A percentile compares a stretch with the other conserved stretches of the same genome.
Conservation (phyloP, 1,139 yeast species). For the Diutina neorugosa region DNA sequence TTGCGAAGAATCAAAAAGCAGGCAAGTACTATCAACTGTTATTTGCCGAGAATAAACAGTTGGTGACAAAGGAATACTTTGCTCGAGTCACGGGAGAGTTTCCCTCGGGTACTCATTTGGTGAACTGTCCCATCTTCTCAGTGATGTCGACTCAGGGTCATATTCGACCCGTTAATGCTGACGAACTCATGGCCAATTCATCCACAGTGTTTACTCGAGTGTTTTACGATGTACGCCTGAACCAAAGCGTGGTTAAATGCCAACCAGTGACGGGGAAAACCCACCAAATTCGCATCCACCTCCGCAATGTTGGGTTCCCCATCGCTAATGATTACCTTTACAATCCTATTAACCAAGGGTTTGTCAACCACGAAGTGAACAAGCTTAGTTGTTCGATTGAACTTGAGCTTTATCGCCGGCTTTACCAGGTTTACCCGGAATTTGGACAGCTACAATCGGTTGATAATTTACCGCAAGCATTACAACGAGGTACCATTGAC, state of each 20-base stretch:
- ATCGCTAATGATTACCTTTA: conserved; percentile 60
- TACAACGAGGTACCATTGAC: conserved; percentile 10
- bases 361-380: not conserved
- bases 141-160: conserved; percentile 16
- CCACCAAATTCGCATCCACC: conserved; percentile 69
- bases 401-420: conserved; percentile 13
- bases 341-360: not conserved
- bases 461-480: conserved; percentile 7
- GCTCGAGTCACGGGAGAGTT: conserved; percentile 52
- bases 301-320: conserved; percentile 53
- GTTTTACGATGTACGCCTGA: conserved; percentile 12
- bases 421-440: conserved; percentile 12
- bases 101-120: conserved; percentile 19
- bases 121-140: conserved; percentile 24
- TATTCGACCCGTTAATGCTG: conserved; percentile 19
- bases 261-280: conserved; percentile 64
- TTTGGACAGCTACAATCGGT: conserved; percentile 5
- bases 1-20: conserved; percentile 20
- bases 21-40: conserved; percentile 18
- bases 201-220: conserved; percentile 22
- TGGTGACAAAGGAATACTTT: conserved; percentile 23
- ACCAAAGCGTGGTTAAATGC: conserved; percentile 52
- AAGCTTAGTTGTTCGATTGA: not conserved
- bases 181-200: conserved; percentile 18
- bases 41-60: conserved; percentile 22